Evolutionary conservation across 371 early-diverging fungal species (phyloP).

Genomic region (Mucor circinelloides): DNA sequence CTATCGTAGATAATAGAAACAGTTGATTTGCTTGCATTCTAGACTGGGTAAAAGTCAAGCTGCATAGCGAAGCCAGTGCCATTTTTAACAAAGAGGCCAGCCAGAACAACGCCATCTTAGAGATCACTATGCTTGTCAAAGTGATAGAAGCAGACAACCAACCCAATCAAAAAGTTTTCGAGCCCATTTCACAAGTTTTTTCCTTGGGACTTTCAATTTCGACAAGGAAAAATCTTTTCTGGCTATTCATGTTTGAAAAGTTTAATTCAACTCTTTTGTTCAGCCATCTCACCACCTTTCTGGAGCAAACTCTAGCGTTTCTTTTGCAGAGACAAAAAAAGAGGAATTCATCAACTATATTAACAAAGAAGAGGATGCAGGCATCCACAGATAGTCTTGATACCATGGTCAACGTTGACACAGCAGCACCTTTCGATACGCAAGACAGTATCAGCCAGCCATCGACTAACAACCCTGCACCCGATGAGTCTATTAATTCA

Average conservation of each 20-base stretch:
- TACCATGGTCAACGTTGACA: not conserved
- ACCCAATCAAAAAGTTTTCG: too few species aligned
- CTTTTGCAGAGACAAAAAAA: not conserved
- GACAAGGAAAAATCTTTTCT: not conserved
- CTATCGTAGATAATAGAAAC: too few species aligned
- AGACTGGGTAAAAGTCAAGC: too few species aligned
- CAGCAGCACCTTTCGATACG: not conserved
- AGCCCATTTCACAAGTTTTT: too few species aligned
- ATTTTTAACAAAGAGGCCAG: too few species aligned
- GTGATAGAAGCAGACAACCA: too few species aligned
- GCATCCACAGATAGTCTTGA: constrained; percentile 19
- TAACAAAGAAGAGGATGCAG: constrained; percentile 29
- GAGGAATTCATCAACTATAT: not conserved
- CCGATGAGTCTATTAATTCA: constrained; percentile 8
- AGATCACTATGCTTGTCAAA: too few species aligned
- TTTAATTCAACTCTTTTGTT: not conserved
- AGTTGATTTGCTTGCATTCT: too few species aligned
- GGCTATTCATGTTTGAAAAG: not conserved
- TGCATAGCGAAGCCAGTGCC: too few species aligned
- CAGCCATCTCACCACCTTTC: not conserved
- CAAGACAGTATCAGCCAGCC: not conserved
- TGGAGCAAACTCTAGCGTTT: not conserved
- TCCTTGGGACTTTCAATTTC: not conserved
- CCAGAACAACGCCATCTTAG: too few species aligned
- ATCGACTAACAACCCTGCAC: not conserved